A percentile compares a stretch with the other conserved stretches of the same genome.
Evolutionary conservation across 257 asterid genomes (phyloP).

Genomic region (Linaria vulgaris): DNA sequence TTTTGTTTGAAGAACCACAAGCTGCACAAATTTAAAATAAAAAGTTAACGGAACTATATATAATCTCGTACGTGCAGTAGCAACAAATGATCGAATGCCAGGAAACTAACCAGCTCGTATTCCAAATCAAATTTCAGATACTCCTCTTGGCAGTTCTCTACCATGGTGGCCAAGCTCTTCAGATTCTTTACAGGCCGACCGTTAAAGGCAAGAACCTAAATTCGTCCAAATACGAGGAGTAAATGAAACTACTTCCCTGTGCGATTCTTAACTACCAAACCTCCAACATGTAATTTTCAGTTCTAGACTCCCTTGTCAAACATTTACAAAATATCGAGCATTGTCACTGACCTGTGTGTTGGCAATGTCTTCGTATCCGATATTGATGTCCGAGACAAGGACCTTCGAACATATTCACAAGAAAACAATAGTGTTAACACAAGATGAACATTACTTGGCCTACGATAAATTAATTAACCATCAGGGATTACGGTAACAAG

Average conservation of each 20-base stretch:
- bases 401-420: conserved; percentile 46
- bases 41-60: not conserved
- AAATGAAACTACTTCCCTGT: too few species aligned
- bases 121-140: conserved; percentile 84
- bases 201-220: conserved; percentile 80
- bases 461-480: conserved; percentile 1
- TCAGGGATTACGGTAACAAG: conserved; percentile 9
- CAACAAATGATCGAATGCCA: not conserved
- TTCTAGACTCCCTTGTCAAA: too few species aligned
- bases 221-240: conserved; percentile 11
- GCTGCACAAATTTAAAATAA: conserved; percentile 37
- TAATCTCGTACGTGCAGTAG: not conserved
- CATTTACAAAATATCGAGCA: too few species aligned
- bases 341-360: conserved; percentile 91
- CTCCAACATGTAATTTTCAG: too few species aligned
- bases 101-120: conserved; percentile 63
- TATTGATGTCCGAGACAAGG: conserved; percentile 93
- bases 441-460: conserved; percentile 16
- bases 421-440: conserved; percentile 23
- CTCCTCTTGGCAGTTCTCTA: conserved; percentile 75
- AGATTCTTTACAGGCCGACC: conserved; percentile 83
- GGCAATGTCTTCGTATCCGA: conserved; percentile 92
- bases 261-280: too few species aligned
- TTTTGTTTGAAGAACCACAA: conserved; percentile 74
- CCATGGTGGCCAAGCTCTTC: conserved; percentile 85